A percentile compares a stretch with the other conserved stretches of the same genome.
phyloP scores from a whole-genome alignment of 192 early-diverging fungal species.

The Coemansia sp. region DNA sequence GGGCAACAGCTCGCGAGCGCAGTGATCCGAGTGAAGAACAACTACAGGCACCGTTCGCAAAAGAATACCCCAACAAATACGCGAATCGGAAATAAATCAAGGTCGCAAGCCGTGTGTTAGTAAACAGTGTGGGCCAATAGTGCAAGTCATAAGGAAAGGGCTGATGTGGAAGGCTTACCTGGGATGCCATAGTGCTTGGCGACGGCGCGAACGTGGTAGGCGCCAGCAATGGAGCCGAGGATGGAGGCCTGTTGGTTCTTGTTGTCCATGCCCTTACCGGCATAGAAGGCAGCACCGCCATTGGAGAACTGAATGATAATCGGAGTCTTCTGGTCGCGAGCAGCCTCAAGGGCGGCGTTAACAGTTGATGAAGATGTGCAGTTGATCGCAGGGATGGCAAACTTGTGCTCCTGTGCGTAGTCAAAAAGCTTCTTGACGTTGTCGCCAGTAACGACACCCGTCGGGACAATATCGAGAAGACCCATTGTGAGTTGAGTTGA shows the following conservation, averaged over 20 bases:
- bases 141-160: neutral
- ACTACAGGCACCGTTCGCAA: constrained; percentile 28
- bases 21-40: constrained; percentile 92
- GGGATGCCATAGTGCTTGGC: constrained; percentile 82
- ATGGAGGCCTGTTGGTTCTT: constrained; percentile 85
- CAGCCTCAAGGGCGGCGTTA: constrained; percentile 93
- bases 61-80: neutral
- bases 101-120: neutral
- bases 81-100: neutral
- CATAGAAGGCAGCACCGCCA: constrained; percentile 88
- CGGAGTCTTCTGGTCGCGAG: constrained; percentile 87
- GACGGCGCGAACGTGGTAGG: constrained; percentile 76
- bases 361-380: constrained; percentile 90
- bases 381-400: constrained; percentile 97
- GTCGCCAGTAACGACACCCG: constrained; percentile 93
- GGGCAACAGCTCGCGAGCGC: constrained; percentile 92
- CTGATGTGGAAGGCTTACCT: constrained; percentile 45
- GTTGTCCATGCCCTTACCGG: constrained; percentile 92
- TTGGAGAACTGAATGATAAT: constrained; percentile 96
- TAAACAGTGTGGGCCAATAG: neutral
- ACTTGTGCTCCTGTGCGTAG: constrained; percentile 74
- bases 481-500: constrained; percentile 58
- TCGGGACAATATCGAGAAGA: constrained; percentile 78
- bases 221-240: constrained; percentile 87
- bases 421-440: constrained; percentile 80